Evolutionary conservation across 1,284 basidiomycete genomes (phyloP), one percentile per base, ranked within the genome.

Genomic region (Cutaneotrichosporon sp.): DNA sequence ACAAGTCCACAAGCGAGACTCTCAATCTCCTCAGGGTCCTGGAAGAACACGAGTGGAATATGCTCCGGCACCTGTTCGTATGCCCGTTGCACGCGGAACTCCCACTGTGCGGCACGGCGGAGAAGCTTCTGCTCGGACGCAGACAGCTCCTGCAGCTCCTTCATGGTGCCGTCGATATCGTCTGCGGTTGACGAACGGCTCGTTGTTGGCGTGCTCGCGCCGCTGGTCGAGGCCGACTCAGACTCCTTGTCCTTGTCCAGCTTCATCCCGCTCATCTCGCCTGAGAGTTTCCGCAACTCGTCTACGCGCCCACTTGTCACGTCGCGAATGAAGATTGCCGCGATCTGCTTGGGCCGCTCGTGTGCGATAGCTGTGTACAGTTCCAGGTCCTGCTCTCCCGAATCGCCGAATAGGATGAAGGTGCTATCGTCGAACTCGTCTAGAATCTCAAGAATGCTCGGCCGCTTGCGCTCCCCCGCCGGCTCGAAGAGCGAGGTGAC

Each of bases 341-440:
- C 71, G 33, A 78, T 63, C 53, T 72, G 71, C 11, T 66, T 35
- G 0, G 87, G 85, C 16, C 83, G 79, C 54, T 88, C 84, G 19
- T 75, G 71, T 0, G 89, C 88, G 19, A 91, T 67, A 54, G 80
- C 76, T 8, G 84, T 77, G 67, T 92, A 93, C 3, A 93, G 77
- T 69, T 92, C 88, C 34, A 93, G 76, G 71, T 93, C 90, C 64
- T 91, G 89, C 67, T 93, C 90, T 31, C 88, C 90, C 0, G 84
- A 83, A 70, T 94, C 91, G 8, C 90, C 90, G 27, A 94, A 79
- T 43, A 93, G 81, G 63, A 96, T 75, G 72, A 96, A 94, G 19
- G 76, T 79, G 3, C 85, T 82, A 38, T 83, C 77, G 1, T 81
- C 82, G 68, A 93, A 92, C 10, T 82, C 79, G 49, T 86, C 80